Percentiles rank a stretch among this genome's conserved stretches.
Evolutionary conservation across 2,329 filamentous ascomycete genomes (phyloP).

Genomic region (Xylaria sp.): DNA sequence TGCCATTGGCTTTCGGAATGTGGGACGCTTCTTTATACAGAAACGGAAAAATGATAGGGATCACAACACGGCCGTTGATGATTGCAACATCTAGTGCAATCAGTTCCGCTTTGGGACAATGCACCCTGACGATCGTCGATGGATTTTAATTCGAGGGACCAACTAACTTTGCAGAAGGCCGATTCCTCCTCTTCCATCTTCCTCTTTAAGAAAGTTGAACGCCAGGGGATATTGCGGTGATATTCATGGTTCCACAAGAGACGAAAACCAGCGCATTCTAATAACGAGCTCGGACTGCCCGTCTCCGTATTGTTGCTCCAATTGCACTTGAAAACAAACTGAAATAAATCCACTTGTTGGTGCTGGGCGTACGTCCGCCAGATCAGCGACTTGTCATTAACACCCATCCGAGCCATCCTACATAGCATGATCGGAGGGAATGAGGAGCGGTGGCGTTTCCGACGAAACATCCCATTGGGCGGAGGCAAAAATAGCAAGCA

Average conservation of each 20-base stretch:
- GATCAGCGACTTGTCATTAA: neutral
- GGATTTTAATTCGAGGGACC: constrained; percentile 13
- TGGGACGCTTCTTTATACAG: constrained; percentile 5
- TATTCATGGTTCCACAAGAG: neutral
- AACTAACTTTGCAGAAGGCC: neutral
- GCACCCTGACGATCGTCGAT: constrained; percentile 7
- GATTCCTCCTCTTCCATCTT: constrained; percentile 1
- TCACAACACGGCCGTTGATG: constrained; percentile 17
- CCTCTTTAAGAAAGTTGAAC: constrained; percentile 2
- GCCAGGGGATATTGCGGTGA: neutral
- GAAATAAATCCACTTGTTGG: neutral
- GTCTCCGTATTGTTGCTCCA: constrained; percentile 5
- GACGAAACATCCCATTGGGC: neutral
- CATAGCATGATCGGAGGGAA: neutral
- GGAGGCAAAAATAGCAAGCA: too few relatives aligned
- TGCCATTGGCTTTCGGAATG: constrained; percentile 1
- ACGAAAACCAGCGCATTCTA: neutral
- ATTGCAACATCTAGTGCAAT: constrained; percentile 21
- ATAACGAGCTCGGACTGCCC: constrained; percentile 1
- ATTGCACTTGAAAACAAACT: neutral
- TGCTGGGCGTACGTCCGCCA: neutral
- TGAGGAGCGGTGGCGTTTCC: neutral
- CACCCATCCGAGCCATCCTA: too few relatives aligned
- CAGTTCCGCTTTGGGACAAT: constrained; percentile 12
- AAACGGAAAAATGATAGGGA: constrained; percentile 9